These are phyloP conservation scores for Aspergillus sp. DNA, from an alignment of 2,329 filamentous ascomycete species.

Conservation along the genomic window DNA sequence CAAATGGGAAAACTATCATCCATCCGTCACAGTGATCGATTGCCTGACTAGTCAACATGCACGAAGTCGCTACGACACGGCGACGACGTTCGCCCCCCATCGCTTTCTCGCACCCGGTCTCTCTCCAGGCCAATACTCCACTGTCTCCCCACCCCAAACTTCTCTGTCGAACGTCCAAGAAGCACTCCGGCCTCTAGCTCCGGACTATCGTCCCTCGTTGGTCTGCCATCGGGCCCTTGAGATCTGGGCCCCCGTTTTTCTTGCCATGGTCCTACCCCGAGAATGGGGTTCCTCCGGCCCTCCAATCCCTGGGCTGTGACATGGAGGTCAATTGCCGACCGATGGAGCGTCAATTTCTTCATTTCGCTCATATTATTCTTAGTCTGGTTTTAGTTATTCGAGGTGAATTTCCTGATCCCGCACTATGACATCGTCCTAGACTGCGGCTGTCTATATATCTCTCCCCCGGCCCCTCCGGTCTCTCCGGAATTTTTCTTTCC, in stretches of 20 bases:
- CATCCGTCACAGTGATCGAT: neutral
- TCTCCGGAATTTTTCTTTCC: slow-evolving; percentile 2
- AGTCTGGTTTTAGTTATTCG: slow-evolving; percentile 6
- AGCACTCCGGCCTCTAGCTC: slow-evolving; percentile 23
- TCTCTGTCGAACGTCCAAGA: slow-evolving; percentile 23
- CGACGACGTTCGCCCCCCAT: neutral
- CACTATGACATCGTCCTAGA: slow-evolving; percentile 5
- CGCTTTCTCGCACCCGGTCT: neutral
- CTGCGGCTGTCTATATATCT: slow-evolving; percentile 24
- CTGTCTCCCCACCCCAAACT: slow-evolving; percentile 26
- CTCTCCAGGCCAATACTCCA: slow-evolving; percentile 19
- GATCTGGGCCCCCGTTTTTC: slow-evolving; percentile 34
- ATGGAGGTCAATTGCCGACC: slow-evolving; percentile 16
- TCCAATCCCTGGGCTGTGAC: slow-evolving; percentile 12
- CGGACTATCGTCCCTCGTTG: slow-evolving; percentile 21
- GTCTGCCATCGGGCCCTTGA: slow-evolving; percentile 14
- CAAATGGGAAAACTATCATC: neutral
- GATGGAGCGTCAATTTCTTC: slow-evolving; percentile 5
- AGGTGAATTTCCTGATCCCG: slow-evolving; percentile 19
- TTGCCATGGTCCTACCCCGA: slow-evolving; percentile 20
- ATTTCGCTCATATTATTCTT: slow-evolving; percentile 4
- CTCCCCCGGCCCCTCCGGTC: neutral
- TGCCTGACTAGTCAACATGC: neutral
- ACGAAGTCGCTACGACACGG: neutral
- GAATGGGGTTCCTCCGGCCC: slow-evolving; percentile 11